Evolutionary conservation across 2,329 filamentous ascomycete species (phyloP).

Genomic region (Zymoseptoria crescenta): DNA sequence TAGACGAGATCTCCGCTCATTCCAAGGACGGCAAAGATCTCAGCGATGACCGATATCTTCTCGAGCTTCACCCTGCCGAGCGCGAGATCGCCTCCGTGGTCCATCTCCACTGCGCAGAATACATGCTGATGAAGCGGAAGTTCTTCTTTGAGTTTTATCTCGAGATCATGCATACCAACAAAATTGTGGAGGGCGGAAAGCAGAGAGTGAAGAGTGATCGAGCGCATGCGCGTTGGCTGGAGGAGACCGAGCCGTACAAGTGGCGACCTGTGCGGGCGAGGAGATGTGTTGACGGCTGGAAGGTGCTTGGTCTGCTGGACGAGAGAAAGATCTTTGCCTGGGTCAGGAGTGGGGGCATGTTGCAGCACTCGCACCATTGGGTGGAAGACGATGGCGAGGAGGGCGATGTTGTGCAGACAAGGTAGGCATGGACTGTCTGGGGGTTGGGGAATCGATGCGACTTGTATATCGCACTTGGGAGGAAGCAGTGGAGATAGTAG

Average conservation of each 20-base stretch:
- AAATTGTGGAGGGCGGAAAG: constrained; percentile 5
- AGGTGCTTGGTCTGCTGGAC: constrained; percentile 19
- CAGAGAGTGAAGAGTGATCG: constrained; percentile 10
- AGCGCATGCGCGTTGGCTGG: constrained; percentile 16
- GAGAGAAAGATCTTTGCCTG: constrained; percentile 16
- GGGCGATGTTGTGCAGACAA: neutral
- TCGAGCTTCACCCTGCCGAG: constrained; percentile 14
- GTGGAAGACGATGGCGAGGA: constrained; percentile 1
- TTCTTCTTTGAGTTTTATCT: constrained; percentile 16
- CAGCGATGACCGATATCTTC: constrained; percentile 16
- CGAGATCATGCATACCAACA: constrained; percentile 6
- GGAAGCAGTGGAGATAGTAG: too few relatives aligned
- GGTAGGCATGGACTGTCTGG: neutral
- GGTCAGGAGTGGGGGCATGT: constrained; percentile 16
- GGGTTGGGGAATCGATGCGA: too few relatives aligned
- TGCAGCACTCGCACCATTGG: constrained; percentile 8
- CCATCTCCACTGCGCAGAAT: constrained; percentile 15
- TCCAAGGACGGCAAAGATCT: constrained; percentile 3
- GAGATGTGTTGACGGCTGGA: constrained; percentile 18
- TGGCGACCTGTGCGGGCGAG: constrained; percentile 8
- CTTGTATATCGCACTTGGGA: too few relatives aligned
- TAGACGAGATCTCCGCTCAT: neutral
- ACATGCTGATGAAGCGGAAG: constrained; percentile 19
- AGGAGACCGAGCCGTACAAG: constrained; percentile 9
- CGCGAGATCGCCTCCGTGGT: constrained; percentile 11